Evolutionary conservation across 129 eudicot genomes (phyloP).

Genomic region (Logfia minima): DNA sequence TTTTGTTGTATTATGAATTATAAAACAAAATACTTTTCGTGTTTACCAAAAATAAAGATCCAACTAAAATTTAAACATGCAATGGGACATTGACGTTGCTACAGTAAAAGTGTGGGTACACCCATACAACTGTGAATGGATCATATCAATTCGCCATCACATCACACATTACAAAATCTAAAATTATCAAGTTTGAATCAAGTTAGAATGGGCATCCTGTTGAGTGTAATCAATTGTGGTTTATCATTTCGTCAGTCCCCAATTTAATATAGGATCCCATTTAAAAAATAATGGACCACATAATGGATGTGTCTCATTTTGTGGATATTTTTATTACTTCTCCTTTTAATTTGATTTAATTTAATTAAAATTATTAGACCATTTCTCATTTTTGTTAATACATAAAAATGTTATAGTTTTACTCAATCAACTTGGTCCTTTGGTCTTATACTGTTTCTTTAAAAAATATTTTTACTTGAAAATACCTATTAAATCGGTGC

Average conservation of each 20-base stretch:
- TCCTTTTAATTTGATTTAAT: too few species aligned
- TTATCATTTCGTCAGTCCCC: slow-evolving; percentile 6
- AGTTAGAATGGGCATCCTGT: slow-evolving; percentile 9
- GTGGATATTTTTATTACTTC: too few species aligned
- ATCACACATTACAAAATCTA: slow-evolving; percentile 23
- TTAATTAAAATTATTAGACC: too few species aligned
- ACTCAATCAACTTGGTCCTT: too few species aligned
- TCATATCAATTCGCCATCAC: slow-evolving; percentile 30
- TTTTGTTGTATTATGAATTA: too few species aligned
- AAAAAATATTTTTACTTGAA: too few species aligned
- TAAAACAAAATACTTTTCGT: too few species aligned
- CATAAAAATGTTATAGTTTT: too few species aligned
- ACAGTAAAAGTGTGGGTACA: slow-evolving; percentile 18
- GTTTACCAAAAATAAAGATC: background rate
- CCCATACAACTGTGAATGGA: slow-evolving; percentile 30
- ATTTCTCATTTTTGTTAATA: background rate
- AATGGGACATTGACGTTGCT: slow-evolving; percentile 18
- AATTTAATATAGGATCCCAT: background rate
- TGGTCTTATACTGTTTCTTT: too few species aligned
- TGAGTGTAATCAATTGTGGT: slow-evolving; percentile 19
- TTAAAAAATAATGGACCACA: background rate
- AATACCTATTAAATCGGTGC: background rate
- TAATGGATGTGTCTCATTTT: background rate
- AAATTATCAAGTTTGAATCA: slow-evolving; percentile 25
- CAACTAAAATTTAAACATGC: background rate